phyloP scores from a whole-genome alignment of 495 filamentous ascomycete genomes.

The Xylaria telfairii region DNA sequence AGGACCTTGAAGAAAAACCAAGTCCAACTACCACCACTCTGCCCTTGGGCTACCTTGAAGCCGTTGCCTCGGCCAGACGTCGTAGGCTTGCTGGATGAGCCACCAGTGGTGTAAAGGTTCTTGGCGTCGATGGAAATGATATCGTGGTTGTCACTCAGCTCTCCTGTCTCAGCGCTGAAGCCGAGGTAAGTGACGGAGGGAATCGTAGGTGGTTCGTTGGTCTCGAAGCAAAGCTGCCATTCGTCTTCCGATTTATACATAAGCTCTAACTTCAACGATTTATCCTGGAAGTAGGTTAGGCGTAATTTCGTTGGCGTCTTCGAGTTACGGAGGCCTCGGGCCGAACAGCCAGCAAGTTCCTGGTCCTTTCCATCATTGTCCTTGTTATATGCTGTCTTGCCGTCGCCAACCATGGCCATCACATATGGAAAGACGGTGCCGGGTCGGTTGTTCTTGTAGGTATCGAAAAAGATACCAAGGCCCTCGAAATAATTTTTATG shows the following conservation, averaged over 20 bases:
- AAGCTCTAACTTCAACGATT: slow-evolving; percentile 86
- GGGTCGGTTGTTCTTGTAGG: slow-evolving; percentile 99
- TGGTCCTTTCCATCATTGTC: slow-evolving; percentile 92
- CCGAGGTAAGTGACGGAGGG: slow-evolving; percentile 93
- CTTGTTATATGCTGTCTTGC: slow-evolving; percentile 87
- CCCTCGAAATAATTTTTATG: slow-evolving; percentile 89
- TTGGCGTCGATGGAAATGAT: slow-evolving; percentile 86
- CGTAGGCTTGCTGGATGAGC: slow-evolving; percentile 49
- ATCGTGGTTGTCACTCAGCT: slow-evolving; percentile 97
- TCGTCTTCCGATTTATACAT: slow-evolving; percentile 88
- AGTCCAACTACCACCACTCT: slow-evolving; percentile 73
- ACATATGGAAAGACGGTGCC: slow-evolving; percentile 96
- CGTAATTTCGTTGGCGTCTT: slow-evolving; percentile 81
- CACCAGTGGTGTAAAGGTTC: slow-evolving; percentile 78
- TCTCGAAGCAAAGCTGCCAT: slow-evolving; percentile 91
- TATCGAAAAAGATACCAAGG: slow-evolving; percentile 96
- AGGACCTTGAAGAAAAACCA: slow-evolving; percentile 93
- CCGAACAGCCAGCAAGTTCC: slow-evolving; percentile 93
- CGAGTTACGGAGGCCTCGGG: slow-evolving; percentile 83
- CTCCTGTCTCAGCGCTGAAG: slow-evolving; percentile 94
- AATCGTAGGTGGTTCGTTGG: slow-evolving; percentile 73
- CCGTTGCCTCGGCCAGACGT: slow-evolving; percentile 47
- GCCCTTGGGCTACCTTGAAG: slow-evolving; percentile 37
- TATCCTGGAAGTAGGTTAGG: slow-evolving; percentile 96
- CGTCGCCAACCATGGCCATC: slow-evolving; percentile 97